These are phyloP conservation scores for Curvularia sp. DNA, from an alignment of 2,329 filamentous ascomycete species.

Conservation along the genomic window DNA sequence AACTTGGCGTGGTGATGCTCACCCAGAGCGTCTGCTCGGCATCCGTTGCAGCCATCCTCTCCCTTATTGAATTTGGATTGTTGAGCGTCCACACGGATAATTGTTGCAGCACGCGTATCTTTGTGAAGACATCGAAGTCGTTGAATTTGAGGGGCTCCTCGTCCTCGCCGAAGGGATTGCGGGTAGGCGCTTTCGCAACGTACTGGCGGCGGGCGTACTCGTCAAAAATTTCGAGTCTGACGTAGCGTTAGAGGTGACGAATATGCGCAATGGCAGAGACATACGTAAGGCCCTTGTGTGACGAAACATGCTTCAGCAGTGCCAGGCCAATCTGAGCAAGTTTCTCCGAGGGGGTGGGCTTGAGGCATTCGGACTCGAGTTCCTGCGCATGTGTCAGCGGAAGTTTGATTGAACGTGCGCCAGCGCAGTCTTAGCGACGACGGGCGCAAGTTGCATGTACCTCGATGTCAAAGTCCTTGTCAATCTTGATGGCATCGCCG, in stretches of 20 bases:
- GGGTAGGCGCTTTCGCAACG: slow-evolving; percentile 75
- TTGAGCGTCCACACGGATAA: slow-evolving; percentile 88
- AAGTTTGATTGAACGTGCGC: slow-evolving; percentile 5
- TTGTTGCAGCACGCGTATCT: slow-evolving; percentile 84
- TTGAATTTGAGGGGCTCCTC: slow-evolving; percentile 76
- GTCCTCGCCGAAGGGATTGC: slow-evolving; percentile 84
- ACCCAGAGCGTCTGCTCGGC: slow-evolving; percentile 85
- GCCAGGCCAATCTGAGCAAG: slow-evolving; percentile 83
- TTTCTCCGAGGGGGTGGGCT: slow-evolving; percentile 72
- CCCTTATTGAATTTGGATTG: slow-evolving; percentile 84
- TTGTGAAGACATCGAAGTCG: slow-evolving; percentile 82
- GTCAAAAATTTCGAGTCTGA: slow-evolving; percentile 84
- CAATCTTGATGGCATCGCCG: slow-evolving; percentile 85
- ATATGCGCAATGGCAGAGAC: slow-evolving; percentile 47
- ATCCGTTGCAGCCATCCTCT: slow-evolving; percentile 84
- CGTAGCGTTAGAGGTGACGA: slow-evolving; percentile 21
- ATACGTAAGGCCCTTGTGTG: slow-evolving; percentile 89
- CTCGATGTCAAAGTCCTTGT: slow-evolving; percentile 87
- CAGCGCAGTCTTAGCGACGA: slow-evolving; percentile 22
- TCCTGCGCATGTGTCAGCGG: slow-evolving; percentile 65
- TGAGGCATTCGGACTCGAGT: slow-evolving; percentile 86
- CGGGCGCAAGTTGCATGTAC: slow-evolving; percentile 60
- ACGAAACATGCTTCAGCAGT: slow-evolving; percentile 90
- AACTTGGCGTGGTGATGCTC: slow-evolving; percentile 43
- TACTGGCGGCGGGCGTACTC: slow-evolving; percentile 93